Base-by-base conservation (phyloP, 495 filamentous ascomycete species). In the Trichoderma reesei region DNA sequence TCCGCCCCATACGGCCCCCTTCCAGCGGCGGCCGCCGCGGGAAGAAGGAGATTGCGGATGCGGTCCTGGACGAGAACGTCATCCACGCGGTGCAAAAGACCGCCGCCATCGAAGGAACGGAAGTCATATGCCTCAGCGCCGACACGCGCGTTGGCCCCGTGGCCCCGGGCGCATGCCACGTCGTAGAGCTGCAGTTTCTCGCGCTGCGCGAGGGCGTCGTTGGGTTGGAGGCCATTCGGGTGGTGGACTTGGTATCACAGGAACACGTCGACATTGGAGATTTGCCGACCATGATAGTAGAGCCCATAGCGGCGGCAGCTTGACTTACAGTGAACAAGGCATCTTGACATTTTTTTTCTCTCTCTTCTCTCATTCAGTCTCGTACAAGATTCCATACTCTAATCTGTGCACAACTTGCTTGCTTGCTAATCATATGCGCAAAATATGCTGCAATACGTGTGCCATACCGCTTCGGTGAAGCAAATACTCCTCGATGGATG, bases 191-290 rank as follows among this genome's bases (percentile, higher is more conserved):
- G 61, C 83, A 88, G 64, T 90, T 97, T 61, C 76, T 96, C 36
- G 86, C 92, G 10, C 76, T 96, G 51, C 82, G 81, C 20, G 82
- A 83, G 31, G 94, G 94, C 0, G 79, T 92, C 18, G 79, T 97
- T 9, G 80, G 83, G 3, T 71, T 98, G 3, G 93, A 96, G 69
- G 86, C 87, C 11, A 83, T 98, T 11, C 80, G 91, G 63, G 84
- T 97, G 10, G 80, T 93, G 31, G 94, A 98, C 76, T 76, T 94
- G 66, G 86, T 81, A 41, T 89, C 84, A 54, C 88, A 90, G 67
- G 90, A 95, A 75, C 85, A 86, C 71, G 85, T 90, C 16, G 91
- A 96, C 77, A 85, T 96, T 62, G 78, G 84, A 66, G 88, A 96
- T 68, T 72, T 96, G 44, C 92, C 92, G 5, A 85, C 85, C 67